Base-by-base conservation (phyloP, 108 stramenopile species). In the Aurantiochytrium sp. region DNA sequence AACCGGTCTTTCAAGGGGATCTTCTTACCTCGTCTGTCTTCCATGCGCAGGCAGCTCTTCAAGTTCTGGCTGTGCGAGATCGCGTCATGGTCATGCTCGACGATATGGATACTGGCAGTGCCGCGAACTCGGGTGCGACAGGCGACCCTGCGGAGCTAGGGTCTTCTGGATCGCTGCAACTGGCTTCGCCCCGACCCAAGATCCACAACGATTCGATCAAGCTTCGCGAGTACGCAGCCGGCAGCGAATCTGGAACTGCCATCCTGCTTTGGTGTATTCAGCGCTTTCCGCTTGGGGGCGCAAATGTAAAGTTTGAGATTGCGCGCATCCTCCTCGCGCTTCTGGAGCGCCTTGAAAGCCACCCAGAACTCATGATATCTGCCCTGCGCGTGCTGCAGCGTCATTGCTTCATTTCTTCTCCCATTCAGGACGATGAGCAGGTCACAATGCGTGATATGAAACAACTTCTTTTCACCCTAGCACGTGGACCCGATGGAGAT, bases 391-490 rank as follows among this genome's bases (percentile, higher is more conserved):
- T 83, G 45, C 76, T 83, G n/a, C 76, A 83, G 51, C 45, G 51
- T 12, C 76, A 83, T 23, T 83, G 76, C 76, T 83, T 83, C 28
- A 45, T 83, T 0, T 19, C 76, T 18, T 83, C 76, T 12, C 16
- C 76, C 23, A 18, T 83, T 12, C n/a, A 47, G 12, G 76, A 83
- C 76, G 76, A 83, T 23, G 18, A 83, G 51, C 76, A 83, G n/a
- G 76, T 83, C 76, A 83, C 76, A 43, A 28, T 83, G 76, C 76
- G 51, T 6, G 76, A 83, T 35, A 83, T 83, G 76, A 83, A 83
- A 23, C 76, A 83, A 18, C 51, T 83, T 23, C 51, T 83, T 6
- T 83, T 83, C 23, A 0, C 51, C 10, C 45, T 83, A 0, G 76
- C 76, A 18, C 45, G 51, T 16, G 45, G 49, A 12, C 19, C 45